Conservation (phyloP, 1,139 yeast genomes). For the Magnusiomyces ingens region DNA sequence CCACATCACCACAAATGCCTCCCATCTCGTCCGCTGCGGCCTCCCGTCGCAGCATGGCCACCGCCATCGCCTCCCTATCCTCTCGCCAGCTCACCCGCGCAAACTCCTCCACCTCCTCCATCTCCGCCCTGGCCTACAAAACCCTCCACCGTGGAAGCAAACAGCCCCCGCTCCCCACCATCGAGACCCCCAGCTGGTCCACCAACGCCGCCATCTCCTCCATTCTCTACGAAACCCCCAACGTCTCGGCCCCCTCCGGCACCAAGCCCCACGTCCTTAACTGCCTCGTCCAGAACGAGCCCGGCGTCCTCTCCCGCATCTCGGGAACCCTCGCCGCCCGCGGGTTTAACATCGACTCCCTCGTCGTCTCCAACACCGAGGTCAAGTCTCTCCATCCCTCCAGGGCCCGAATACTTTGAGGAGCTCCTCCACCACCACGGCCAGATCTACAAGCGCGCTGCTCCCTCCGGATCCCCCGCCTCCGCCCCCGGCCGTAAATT, state of each 20-base stretch:
- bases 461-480: constrained; percentile 25
- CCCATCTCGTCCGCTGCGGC: constrained; percentile 8
- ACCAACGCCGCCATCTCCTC: constrained; percentile 95
- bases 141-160: constrained; percentile 72
- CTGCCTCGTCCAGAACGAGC: constrained; percentile 97
- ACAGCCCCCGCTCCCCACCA: constrained; percentile 90
- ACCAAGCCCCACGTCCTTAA: constrained; percentile 73
- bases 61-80: constrained; percentile 2
- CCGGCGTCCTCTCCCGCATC: constrained; percentile 90
- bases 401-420: constrained; percentile 97
- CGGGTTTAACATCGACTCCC: constrained; percentile 95
- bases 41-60: constrained; percentile 7
- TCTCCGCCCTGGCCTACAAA: constrained; percentile 95
- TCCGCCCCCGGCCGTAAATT: constrained; percentile 26
- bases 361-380: constrained; percentile 94
- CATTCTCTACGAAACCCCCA: constrained; percentile 88
- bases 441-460: constrained; percentile 30
- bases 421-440: constrained; percentile 88
- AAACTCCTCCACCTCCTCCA: constrained; percentile 40
- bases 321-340: constrained; percentile 96
- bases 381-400: constrained; percentile 65
- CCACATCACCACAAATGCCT: constrained; percentile 5
- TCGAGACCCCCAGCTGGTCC: constrained; percentile 92
- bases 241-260: constrained; percentile 45
- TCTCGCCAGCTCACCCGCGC: constrained; percentile 5